A percentile compares a stretch with the other conserved stretches of the same genome.
These are phyloP conservation scores for Cytospora schulzeri DNA, from an alignment of 2,329 filamentous ascomycete genomes.

Conservation along the genomic window DNA sequence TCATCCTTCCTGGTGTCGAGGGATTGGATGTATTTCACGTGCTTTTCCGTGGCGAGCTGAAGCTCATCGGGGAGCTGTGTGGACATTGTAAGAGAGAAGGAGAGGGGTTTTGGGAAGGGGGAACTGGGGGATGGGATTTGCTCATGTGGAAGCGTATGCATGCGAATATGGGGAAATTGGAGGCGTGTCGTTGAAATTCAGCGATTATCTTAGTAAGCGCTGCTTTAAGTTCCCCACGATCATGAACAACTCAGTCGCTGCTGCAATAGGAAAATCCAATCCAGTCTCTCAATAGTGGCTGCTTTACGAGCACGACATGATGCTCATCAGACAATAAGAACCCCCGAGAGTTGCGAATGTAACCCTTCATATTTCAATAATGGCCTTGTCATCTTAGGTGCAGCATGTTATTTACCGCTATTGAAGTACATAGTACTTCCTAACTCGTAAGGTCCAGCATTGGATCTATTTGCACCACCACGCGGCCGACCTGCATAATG, in stretches of 20 bases:
- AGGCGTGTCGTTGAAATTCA: constrained; percentile 18
- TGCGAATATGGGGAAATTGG: background rate
- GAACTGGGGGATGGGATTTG: constrained; percentile 15
- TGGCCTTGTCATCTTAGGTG: background rate
- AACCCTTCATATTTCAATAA: background rate
- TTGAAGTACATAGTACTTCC: background rate
- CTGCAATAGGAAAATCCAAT: too few species aligned
- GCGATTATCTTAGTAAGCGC: constrained; percentile 15
- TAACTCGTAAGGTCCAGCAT: background rate
- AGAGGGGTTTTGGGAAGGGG: background rate
- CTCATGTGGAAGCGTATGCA: constrained; percentile 27
- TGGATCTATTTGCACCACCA: background rate
- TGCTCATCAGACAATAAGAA: background rate
- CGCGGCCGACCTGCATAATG: background rate
- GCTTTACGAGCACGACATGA: background rate
- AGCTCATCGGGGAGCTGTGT: constrained; percentile 42
- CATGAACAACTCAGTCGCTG: background rate
- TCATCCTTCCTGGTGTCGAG: constrained; percentile 91
- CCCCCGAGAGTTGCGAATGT: background rate
- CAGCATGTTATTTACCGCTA: background rate
- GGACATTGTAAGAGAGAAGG: constrained; percentile 36
- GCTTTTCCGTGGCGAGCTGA: constrained; percentile 57
- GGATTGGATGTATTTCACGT: constrained; percentile 91
- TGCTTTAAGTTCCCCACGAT: background rate
- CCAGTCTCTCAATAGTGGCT: background rate